Percentiles rank a stretch among this genome's conserved stretches.
phyloP scores from a whole-genome alignment of 176 grass and related monocot genomes.

The Leersia perrieri region DNA sequence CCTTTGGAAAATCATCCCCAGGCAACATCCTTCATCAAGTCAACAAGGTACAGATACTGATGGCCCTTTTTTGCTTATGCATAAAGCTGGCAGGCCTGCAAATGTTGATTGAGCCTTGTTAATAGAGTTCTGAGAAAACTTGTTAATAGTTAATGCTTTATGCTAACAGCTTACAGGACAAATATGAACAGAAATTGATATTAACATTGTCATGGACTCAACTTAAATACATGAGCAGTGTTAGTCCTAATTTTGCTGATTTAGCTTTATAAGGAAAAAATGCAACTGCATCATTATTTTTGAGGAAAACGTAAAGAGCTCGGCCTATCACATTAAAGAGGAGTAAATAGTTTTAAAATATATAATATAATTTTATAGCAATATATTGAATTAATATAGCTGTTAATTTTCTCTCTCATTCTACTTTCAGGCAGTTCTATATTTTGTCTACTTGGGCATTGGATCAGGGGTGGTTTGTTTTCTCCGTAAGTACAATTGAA shows the following conservation, averaged over 20 bases:
- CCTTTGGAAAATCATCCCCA: slow-evolving; percentile 10
- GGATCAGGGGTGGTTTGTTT: slow-evolving; percentile 31
- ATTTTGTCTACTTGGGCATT: slow-evolving; percentile 53
- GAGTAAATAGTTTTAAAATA: too few species aligned
- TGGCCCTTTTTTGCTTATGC: not conserved
- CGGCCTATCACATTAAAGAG: too few species aligned
- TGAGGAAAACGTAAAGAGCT: not conserved
- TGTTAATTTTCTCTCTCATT: not conserved
- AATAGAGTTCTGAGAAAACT: too few species aligned
- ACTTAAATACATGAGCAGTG: not conserved
- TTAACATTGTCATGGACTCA: not conserved
- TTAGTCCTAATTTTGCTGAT: not conserved
- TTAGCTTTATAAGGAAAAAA: not conserved
- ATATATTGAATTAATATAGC: not conserved
- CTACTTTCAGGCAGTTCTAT: slow-evolving; percentile 42
- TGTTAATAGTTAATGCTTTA: not conserved
- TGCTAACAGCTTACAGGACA: not conserved
- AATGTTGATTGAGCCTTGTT: not conserved
- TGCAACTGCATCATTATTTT: not conserved
- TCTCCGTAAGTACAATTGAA: slow-evolving; percentile 32
- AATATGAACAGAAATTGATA: not conserved
- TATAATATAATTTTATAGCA: too few species aligned
- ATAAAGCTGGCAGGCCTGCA: not conserved
- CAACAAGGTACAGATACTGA: slow-evolving; percentile 21
- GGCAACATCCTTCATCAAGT: slow-evolving; percentile 33